These are phyloP conservation scores for Biscogniauxia marginata DNA, from an alignment of 2,329 filamentous ascomycete species.

Conservation along the genomic window DNA sequence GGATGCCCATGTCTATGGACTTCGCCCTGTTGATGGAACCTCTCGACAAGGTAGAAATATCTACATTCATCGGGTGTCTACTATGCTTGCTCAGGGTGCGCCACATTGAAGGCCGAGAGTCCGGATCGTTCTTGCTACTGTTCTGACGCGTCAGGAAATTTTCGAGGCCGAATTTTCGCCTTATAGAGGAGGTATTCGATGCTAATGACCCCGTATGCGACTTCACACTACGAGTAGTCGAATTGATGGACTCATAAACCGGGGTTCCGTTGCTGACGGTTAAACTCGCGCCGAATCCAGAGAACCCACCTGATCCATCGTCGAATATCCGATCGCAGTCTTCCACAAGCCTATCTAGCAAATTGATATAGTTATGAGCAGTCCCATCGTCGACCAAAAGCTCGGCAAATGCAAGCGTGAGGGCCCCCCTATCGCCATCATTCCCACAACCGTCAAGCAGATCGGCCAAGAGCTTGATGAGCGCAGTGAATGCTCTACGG, in stretches of 20 bases:
- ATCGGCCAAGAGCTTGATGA: slow-evolving; percentile 84
- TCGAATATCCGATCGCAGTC: slow-evolving; percentile 90
- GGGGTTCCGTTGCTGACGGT: slow-evolving; percentile 43
- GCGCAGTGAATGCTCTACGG: slow-evolving; percentile 73
- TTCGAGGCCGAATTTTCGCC: slow-evolving; percentile 81
- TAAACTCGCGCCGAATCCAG: slow-evolving; percentile 19
- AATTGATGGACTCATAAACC: slow-evolving; percentile 59
- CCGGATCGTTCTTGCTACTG: slow-evolving; percentile 69
- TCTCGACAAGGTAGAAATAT: slow-evolving; percentile 64
- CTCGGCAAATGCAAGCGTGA: slow-evolving; percentile 88
- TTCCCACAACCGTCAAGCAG: slow-evolving; percentile 87
- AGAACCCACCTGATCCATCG: slow-evolving; percentile 41
- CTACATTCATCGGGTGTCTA: slow-evolving; percentile 59
- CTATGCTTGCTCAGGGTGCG: slow-evolving; percentile 83
- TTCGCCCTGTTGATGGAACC: slow-evolving; percentile 67
- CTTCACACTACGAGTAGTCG: slow-evolving; percentile 57
- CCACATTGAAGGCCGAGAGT: slow-evolving; percentile 75
- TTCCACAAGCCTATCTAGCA: slow-evolving; percentile 84
- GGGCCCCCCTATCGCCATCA: slow-evolving; percentile 82
- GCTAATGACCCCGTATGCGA: slow-evolving; percentile 71
- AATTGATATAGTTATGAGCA: slow-evolving; percentile 79
- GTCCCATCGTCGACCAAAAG: slow-evolving; percentile 75
- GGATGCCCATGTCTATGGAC: slow-evolving; percentile 74
- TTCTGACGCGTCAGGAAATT: slow-evolving; percentile 75
- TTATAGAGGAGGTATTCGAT: slow-evolving; percentile 83